Percentiles rank a stretch among this genome's conserved stretches.
Conservation (phyloP, 495 filamentous ascomycete species). For the Podospora appendiculata region DNA sequence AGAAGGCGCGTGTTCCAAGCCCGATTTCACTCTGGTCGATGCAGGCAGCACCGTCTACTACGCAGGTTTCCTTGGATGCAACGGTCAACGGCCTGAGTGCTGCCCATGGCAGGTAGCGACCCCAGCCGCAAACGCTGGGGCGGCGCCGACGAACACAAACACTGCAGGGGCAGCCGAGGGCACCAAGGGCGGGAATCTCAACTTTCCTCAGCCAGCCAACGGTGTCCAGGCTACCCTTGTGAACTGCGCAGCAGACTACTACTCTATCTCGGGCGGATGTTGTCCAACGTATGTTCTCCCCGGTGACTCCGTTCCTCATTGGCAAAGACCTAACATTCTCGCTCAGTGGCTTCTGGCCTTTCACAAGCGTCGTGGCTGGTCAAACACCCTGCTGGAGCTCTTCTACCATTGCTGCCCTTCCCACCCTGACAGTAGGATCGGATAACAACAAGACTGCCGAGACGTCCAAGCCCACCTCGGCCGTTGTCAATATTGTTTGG, state of each 20-base stretch:
- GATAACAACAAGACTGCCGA: conserved; percentile 5
- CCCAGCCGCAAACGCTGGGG: neutral
- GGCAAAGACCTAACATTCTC: neutral
- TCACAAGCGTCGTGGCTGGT: conserved; percentile 15
- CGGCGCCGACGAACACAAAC: neutral
- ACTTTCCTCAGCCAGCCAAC: conserved; percentile 14
- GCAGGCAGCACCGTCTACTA: conserved; percentile 16
- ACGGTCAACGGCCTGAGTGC: conserved; percentile 16
- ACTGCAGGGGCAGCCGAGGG: neutral
- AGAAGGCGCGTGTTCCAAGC: conserved; percentile 10
- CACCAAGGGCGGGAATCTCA: neutral
- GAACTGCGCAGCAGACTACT: conserved; percentile 20
- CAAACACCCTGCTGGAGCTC: conserved; percentile 20
- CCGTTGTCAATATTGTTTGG: conserved; percentile 22
- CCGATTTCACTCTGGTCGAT: conserved; percentile 20
- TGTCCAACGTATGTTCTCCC: conserved; percentile 16
- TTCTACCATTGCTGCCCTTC: neutral
- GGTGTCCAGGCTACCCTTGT: neutral
- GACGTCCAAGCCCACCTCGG: conserved; percentile 14
- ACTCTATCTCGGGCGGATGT: conserved; percentile 19
- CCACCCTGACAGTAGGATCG: conserved; percentile 8
- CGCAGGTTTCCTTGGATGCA: conserved; percentile 20
- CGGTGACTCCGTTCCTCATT: too few relatives aligned
- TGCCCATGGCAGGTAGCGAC: conserved; percentile 18
- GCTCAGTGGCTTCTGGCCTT: conserved; percentile 15